Evolutionary conservation across 2,329 filamentous ascomycete species (phyloP).

Genomic region (Chrysoporthe puriensis): DNA sequence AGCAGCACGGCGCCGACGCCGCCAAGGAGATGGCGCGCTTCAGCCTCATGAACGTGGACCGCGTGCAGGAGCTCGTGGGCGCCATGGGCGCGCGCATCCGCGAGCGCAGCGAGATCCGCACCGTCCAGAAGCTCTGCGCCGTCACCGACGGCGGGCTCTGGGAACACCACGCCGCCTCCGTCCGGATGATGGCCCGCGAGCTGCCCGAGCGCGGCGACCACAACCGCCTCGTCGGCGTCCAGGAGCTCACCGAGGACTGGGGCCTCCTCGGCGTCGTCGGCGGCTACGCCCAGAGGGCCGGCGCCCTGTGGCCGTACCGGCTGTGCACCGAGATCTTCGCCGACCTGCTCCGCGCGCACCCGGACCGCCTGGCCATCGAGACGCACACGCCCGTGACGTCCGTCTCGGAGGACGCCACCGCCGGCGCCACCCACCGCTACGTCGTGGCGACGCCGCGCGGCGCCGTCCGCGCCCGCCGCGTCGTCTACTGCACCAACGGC

Average conservation of each 20-base stretch:
- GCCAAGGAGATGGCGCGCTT: slow-evolving; percentile 7
- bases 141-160: slow-evolving; percentile 8
- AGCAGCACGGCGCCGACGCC: neutral
- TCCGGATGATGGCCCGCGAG: slow-evolving; percentile 9
- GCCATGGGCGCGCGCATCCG: slow-evolving; percentile 3
- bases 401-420: slow-evolving; percentile 26
- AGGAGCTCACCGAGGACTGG: slow-evolving; percentile 11
- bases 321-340: slow-evolving; percentile 11
- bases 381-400: slow-evolving; percentile 17
- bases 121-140: slow-evolving; percentile 8
- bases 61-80: slow-evolving; percentile 5
- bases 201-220: slow-evolving; percentile 3
- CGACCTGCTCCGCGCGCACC: neutral
- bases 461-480: slow-evolving; percentile 51
- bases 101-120: slow-evolving; percentile 10
- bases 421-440: slow-evolving; percentile 40
- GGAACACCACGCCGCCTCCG: neutral
- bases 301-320: slow-evolving; percentile 13
- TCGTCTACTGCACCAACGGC: slow-evolving; percentile 69
- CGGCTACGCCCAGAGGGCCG: slow-evolving; percentile 4
- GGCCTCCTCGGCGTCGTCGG: slow-evolving; percentile 10
- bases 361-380: slow-evolving; percentile 10
- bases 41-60: slow-evolving; percentile 8
- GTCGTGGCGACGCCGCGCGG: slow-evolving; percentile 59
- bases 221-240: slow-evolving; percentile 7